Base-by-base conservation (phyloP, 2,329 filamentous ascomycete genomes). In the Thielaviopsis euricoi region DNA sequence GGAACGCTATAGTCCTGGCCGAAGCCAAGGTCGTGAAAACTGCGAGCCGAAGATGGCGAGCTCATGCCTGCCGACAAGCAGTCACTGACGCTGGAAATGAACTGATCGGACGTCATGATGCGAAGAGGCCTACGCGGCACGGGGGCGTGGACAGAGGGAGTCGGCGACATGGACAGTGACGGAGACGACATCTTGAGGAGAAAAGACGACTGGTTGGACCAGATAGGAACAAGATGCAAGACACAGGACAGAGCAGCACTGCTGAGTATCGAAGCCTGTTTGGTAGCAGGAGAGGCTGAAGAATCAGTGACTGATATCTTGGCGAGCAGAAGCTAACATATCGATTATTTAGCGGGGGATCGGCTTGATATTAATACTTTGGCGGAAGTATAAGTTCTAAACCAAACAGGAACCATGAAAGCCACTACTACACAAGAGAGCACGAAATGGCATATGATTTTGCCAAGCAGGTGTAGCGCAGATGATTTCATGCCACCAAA, bases 1-100 rank as follows among this genome's bases (percentile, higher is more conserved):
- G 81, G 81, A 21, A 83, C 80, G 33, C 75, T 73, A 70, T 82
- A 84, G 68, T 83, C 80, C 60, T 78, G 71, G 64, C 81, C 76
- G 62, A 82, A 84, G 68, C 83, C 80, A 60, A 78, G 71, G 64
- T 81, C 76, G 62, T 72, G 73, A 64, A 80, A 78, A 62, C 71
- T 70, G 62, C 74, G 76, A 61, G 74, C 70, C 0, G 77, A 76
- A 2, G 56, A 57, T 9, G 37, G 25, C 33, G 70, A 66, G 19
- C 72, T 69, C n/a, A 70, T 68, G 57, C 70, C 66, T 63, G 66
- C 67, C 63, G 70, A 65, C 51, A 81, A 71, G 46, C 74, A 76
- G 40, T 74, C 75, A 64, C 72, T 77, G 64, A 81, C 70, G 66
- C 73, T 78, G 62, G 73, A 72, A 64, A 76, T 76, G 40, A 80